Base-by-base conservation (phyloP, 164 flowering plant genomes). In the Dillenia turbinata region DNA sequence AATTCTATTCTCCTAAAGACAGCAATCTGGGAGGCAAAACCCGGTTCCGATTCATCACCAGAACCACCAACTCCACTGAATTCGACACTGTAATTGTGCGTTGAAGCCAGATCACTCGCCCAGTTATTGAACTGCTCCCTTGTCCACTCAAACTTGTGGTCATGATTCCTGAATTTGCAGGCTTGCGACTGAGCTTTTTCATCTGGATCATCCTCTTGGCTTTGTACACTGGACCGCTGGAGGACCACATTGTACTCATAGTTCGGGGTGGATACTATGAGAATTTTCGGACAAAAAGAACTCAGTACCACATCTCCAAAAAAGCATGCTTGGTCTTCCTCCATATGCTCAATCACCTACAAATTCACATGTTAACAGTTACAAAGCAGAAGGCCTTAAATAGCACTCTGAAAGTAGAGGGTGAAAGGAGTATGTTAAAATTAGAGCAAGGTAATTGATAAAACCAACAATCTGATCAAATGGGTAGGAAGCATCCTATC, bases 91-190 rank as follows among this genome's bases (percentile, higher is more conserved):
- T 92, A 90, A 52, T 76, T 74, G 72, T 92, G 90, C 65, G 62
- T 84, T 47, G 50, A 33, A 1, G 97, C 97, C 44, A 92, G 68
- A 9, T 80, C 73, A 16, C 82, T 52, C 46, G 99, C 97, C 98
- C 99, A 90, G 44, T 47, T 45, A 12, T 78, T 75, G 63, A 95
- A 95, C 75, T 95, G 94, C 62, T 75, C 79, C 22, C 97, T 75
- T 1, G 98, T 88, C 99, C 98, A 95, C 76, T 95, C 98, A 62
- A 95, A 95, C 71, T 95, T 95, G 78, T 95, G 99, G 59, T 95
- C 99, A 69, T 83, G 87, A 77, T 95, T 95, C 33, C 96, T 89
- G 67, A 95, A 95, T 68, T 74, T 91, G 63, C 78, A 84, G 0
- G 85, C 63, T 51, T 77, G 80, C 16, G 73, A 63, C 22, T 70